Evolutionary conservation across 139 green algal species (phyloP), one percentile per base, ranked within the genome.

Genomic region (Mesotaenium endlicherianum): DNA sequence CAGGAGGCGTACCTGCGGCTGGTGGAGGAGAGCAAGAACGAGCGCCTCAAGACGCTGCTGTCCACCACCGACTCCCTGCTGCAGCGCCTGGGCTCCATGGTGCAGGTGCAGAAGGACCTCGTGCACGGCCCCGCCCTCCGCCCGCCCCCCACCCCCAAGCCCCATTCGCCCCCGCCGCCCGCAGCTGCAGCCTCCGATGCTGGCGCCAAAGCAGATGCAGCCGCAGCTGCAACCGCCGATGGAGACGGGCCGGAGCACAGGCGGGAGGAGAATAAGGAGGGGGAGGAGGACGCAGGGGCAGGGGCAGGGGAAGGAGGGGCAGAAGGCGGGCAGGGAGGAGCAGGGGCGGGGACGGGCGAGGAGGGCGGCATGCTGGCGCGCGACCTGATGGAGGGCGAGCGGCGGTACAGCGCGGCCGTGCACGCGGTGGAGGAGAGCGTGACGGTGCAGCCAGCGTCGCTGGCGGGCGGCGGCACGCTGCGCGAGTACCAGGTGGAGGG

Each of bases 21-120:
- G 34, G 80, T 87, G 16, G 83, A 82, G 38, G 88, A 88, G 38
- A 84, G 76, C 69, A 90, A 90, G 42, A 90, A 89, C 42, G 85
- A 88, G 50, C 59, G 75, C 49, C 74, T 92, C 14, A 74, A 82
- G 8, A 82, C 85, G 20, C 85, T 91, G 8, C 86, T 97, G 71
- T 80, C 86, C 5, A 92, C 96, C 43, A 99, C 96, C 1, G 95
- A 99, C 84, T 90, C 94, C 44, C 98, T 99, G 90, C 89, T 99
- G 34, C 83, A 97, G 81, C 87, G 90, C 40, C 95, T 99, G 69
- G 92, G 93, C 16, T 78, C 81, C 86, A 86, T 87, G 77, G 84
- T 89, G 5, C 47, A 83, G 80, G n/a, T 47, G 60, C 84, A 89
- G 44, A 87, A 87, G 40, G 41, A 77, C 5, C 11, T 72, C 8